Base-by-base conservation (phyloP, 306 rosid genomes). In the Astragalus membranaceus region DNA sequence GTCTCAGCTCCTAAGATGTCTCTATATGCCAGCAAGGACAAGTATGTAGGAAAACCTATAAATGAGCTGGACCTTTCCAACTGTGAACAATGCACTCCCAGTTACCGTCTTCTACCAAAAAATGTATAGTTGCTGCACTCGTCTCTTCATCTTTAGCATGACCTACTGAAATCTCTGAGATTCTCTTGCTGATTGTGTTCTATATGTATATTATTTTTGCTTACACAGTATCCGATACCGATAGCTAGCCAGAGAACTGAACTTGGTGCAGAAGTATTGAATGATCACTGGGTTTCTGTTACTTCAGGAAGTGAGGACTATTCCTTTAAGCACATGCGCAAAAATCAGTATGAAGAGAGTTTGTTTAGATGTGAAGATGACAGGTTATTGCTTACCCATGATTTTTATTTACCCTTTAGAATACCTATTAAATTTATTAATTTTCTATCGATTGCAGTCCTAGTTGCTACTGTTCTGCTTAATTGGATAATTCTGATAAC, bases 221-320 rank as follows among this genome's bases (percentile, higher is more conserved):
- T 67, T 49, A 7, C 46, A 54, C 86, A 95, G 99, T 95, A 95
- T 84, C 92, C 92, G 9, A 87, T 91, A 78, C 96, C 88, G 9
- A 17, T 78, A 36, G 97, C 83, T 47, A 91, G 97, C 82, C 96
- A 95, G 76, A 91, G 88, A 83, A 84, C 95, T 10, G 91, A 86
- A 60, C 88, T 91, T 77, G 99, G 95, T 26, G 84, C 75, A 17
- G 86, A 79, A 76, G 90, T 95, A 51, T 84, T 95, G 76, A 95
- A 95, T 86, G 99, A 95, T 72, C 87, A 91, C 69, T 95, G 97
- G 97, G 99, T 95, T 20, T 95, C 99, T 54, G 99, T 95, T 70
- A 95, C 99, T 43, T 91, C 97, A 60, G 99, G 99, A 64, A 95
- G 99, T 48, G 99, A 95, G 83, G 99, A 95, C 74, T 95, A 95